Conservation (phyloP, 345 rosid species). For the Citrus unshiu region DNA sequence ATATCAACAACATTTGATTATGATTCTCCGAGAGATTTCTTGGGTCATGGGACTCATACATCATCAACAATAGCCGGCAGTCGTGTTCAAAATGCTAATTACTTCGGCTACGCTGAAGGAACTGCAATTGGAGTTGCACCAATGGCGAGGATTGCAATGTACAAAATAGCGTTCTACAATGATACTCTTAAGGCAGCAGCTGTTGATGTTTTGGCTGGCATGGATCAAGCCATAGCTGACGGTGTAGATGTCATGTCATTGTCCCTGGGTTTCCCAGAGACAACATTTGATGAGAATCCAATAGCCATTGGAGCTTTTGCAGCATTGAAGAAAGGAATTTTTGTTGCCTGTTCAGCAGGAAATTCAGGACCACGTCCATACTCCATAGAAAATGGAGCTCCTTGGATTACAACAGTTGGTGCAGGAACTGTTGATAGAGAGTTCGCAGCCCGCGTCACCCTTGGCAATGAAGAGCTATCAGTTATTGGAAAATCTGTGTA, state of each 20-base stretch:
- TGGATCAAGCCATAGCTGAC: constrained; percentile 44
- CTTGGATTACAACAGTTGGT: neutral
- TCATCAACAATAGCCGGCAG: constrained; percentile 48
- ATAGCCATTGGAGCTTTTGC: constrained; percentile 57
- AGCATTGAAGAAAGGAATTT: constrained; percentile 46
- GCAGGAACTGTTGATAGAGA: constrained; percentile 17
- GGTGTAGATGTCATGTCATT: constrained; percentile 47
- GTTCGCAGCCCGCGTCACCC: constrained; percentile 21
- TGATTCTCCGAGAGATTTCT: constrained; percentile 48
- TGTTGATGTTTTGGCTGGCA: constrained; percentile 26
- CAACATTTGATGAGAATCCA: constrained; percentile 39
- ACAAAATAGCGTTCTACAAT: constrained; percentile 34
- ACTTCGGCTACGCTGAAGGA: constrained; percentile 53
- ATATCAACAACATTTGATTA: constrained; percentile 35
- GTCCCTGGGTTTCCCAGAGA: constrained; percentile 34
- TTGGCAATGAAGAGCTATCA: constrained; percentile 16
- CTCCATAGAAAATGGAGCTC: constrained; percentile 34
- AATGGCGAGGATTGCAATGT: constrained; percentile 54
- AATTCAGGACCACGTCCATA: constrained; percentile 39
- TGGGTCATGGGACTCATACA: constrained; percentile 52
- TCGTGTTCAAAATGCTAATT: constrained; percentile 20
- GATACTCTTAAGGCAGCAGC: constrained; percentile 17
- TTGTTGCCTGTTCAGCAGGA: constrained; percentile 48
- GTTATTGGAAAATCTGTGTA: constrained; percentile 31
- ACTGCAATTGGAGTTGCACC: constrained; percentile 37